A percentile compares a stretch with the other conserved stretches of the same genome.
These are phyloP conservation scores for Aspergillus sclerotiicarbonarius DNA, from an alignment of 495 filamentous ascomycete genomes.

Conservation along the genomic window DNA sequence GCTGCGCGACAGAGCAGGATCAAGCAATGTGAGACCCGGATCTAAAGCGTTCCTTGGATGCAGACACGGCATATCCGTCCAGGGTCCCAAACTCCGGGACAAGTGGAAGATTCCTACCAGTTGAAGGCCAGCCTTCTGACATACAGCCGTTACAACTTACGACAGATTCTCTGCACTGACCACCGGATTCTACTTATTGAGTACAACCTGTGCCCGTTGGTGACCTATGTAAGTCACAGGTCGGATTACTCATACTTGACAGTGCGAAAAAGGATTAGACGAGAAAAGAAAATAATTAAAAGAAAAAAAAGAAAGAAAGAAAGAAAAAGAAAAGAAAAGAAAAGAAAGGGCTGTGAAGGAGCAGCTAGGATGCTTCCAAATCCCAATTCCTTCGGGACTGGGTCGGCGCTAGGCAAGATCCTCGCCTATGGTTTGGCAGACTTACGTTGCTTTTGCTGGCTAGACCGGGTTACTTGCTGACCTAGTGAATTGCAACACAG, in stretches of 20 bases:
- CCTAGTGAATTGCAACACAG: constrained; percentile 3
- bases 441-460: constrained; percentile 2
- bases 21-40: constrained; percentile 2
- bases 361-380: constrained; percentile 4
- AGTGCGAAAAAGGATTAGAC: neutral
- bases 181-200: neutral
- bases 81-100: constrained; percentile 7
- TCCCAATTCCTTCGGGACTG: constrained; percentile 5
- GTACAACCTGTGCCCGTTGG: neutral
- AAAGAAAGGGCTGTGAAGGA: neutral
- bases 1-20: constrained; percentile 4
- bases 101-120: neutral
- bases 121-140: neutral
- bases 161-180: constrained; percentile 1
- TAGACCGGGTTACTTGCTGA: constrained; percentile 2
- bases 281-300: neutral
- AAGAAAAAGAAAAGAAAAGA: neutral
- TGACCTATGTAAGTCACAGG: neutral
- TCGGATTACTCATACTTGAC: neutral
- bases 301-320: neutral
- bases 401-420: constrained; percentile 6
- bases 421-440: neutral
- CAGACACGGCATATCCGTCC: constrained; percentile 7
- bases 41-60: constrained; percentile 3
- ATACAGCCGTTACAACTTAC: constrained; percentile 2